These are phyloP conservation scores for Jatropha podagrica DNA, from an alignment of 441 rosid species.

Conservation along the genomic window DNA sequence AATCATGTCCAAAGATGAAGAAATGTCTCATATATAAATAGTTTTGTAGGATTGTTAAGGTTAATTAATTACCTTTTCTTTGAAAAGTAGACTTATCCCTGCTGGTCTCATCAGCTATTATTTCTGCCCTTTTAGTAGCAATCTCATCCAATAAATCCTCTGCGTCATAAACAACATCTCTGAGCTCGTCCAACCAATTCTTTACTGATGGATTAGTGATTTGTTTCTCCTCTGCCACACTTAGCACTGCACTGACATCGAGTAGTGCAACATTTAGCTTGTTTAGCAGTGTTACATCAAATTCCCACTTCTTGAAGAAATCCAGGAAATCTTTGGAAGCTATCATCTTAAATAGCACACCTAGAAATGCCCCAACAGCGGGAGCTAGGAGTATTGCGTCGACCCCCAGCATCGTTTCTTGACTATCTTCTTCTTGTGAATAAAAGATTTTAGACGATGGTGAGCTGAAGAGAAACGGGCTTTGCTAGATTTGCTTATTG, in stretches of 20 bases:
- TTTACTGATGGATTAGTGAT: background rate
- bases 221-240: slow-evolving; percentile 21
- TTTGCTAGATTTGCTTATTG: background rate
- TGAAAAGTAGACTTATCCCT: too few relatives aligned
- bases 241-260: slow-evolving; percentile 3
- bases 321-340: background rate
- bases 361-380: background rate
- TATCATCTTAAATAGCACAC: background rate
- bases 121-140: background rate
- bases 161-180: slow-evolving; percentile 19
- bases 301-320: background rate
- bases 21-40: too few relatives aligned
- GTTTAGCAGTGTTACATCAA: background rate
- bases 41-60: too few relatives aligned
- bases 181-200: slow-evolving; percentile 12
- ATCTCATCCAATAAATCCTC: slow-evolving; percentile 19
- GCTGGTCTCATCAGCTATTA: background rate
- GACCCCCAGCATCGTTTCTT: background rate
- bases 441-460: background rate
- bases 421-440: background rate
- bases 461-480: background rate
- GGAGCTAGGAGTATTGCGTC: background rate
- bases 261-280: background rate
- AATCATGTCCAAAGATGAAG: too few relatives aligned
- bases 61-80: too few relatives aligned